A percentile compares a stretch with the other conserved stretches of the same genome.
Evolutionary conservation across 2,329 filamentous ascomycete genomes (phyloP).

Genomic region (Hypomyces rosellus): DNA sequence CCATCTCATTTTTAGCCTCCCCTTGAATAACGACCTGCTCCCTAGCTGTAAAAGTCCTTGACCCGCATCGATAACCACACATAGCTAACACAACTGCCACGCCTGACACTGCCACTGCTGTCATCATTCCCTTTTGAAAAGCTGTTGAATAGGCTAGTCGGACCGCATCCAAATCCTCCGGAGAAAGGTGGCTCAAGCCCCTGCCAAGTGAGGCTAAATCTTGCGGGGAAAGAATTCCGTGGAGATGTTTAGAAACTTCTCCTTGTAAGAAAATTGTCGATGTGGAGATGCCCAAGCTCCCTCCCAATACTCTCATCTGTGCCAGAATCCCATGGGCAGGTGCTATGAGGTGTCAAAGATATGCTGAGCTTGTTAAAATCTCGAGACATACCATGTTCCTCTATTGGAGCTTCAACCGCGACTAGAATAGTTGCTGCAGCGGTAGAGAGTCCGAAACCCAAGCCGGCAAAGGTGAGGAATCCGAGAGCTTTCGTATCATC

Average conservation of each 20-base stretch:
- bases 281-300: conserved; percentile 48
- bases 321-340: conserved; percentile 47
- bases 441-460: conserved; percentile 46
- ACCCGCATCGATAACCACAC: conserved; percentile 30
- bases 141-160: conserved; percentile 37
- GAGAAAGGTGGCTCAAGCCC: conserved; percentile 18
- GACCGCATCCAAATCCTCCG: conserved; percentile 25
- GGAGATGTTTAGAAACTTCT: conserved; percentile 23
- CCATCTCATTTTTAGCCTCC: conserved; percentile 1
- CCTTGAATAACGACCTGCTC: conserved; percentile 14
- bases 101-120: conserved; percentile 36
- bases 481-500: conserved; percentile 42
- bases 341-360: conserved; percentile 26
- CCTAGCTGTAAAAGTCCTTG: conserved; percentile 16
- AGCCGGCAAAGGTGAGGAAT: conserved; percentile 44
- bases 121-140: conserved; percentile 41
- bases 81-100: conserved; percentile 34
- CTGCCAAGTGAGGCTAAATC: conserved; percentile 23
- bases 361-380: conserved; percentile 5
- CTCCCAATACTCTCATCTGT: conserved; percentile 45
- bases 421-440: conserved; percentile 42
- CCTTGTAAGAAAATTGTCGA: conserved; percentile 41
- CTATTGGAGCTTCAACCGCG: conserved; percentile 33
- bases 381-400: conserved; percentile 38
- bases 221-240: conserved; percentile 21